A percentile compares a stretch with the other conserved stretches of the same genome.
These are phyloP conservation scores for Cytospora piceae DNA, from an alignment of 2,329 filamentous ascomycete genomes.

Conservation along the genomic window DNA sequence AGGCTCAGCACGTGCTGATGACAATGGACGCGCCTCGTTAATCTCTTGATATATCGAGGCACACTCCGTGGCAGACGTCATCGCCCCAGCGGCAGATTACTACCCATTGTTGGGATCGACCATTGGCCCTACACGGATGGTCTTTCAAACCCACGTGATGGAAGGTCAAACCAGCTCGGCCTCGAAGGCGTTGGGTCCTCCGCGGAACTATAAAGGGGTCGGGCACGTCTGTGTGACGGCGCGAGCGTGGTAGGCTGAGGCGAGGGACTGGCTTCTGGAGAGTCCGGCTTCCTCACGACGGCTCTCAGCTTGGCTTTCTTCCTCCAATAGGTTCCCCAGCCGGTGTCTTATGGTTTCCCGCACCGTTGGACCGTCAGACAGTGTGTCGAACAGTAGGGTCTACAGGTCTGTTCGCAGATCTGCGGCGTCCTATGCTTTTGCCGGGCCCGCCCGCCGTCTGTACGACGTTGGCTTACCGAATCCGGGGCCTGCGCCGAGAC, in stretches of 20 bases:
- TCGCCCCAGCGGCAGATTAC: not conserved
- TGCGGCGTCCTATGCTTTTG: not conserved
- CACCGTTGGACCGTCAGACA: not conserved
- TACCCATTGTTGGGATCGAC: not conserved
- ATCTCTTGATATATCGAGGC: not conserved
- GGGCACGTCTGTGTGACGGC: not conserved
- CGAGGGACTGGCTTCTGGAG: too few relatives aligned
- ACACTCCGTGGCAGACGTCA: not conserved
- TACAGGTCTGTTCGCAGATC: not conserved
- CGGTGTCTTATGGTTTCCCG: not conserved
- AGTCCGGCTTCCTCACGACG: too few relatives aligned
- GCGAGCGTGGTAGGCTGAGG: not conserved
- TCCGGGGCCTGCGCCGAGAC: conserved; percentile 17
- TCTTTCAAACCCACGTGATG: not conserved
- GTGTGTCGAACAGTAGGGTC: not conserved
- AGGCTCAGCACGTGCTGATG: not conserved
- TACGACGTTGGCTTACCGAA: conserved; percentile 17
- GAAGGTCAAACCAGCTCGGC: not conserved
- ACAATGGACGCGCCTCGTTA: not conserved
- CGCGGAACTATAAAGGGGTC: not conserved
- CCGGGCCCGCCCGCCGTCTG: not conserved
- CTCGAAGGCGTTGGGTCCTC: not conserved
- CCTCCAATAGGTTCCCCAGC: not conserved
- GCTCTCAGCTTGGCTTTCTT: too few relatives aligned
- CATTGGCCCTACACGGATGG: not conserved